Base-by-base conservation (phyloP, 2,329 filamentous ascomycete genomes). In the Ceratocystis cubensis region DNA sequence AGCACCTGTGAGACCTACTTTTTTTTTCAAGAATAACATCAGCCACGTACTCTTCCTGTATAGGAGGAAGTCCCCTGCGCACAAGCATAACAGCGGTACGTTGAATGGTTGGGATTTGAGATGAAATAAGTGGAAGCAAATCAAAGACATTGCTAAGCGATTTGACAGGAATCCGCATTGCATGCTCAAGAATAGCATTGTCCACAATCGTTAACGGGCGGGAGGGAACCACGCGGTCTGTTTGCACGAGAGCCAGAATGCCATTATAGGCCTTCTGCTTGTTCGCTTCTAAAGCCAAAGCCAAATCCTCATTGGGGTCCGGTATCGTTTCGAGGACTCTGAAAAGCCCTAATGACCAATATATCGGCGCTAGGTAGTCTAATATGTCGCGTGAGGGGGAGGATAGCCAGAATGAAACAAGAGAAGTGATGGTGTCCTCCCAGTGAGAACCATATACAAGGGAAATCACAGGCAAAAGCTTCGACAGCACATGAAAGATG, bases 381-480 rank as follows among this genome's bases (percentile, higher is more conserved):
- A 20, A 30, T 13, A 56, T 62, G 4, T 25, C 25, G 4, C 13
- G 28, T 15, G 56, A 33, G 7, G 56, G 30, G 15, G 28, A 17
- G 7, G 25, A 59, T 59, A 33, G 5, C 56, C 25, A 37, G 28
- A 59, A 59, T 37, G 56, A 30, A 7, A 63, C 33, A 33, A 66
- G 22, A 63, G 84, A 82, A 44, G 82, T 78, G 20, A 91, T 75
- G 0, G 81, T 75, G 61, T 82, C 82, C 63, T 86, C 82, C 94
- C 94, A 99, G 72, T 96, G 89, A 0, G 88, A 84, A 0, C 93
- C 94, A 71, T 96, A 96, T 0, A 96, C 85, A 61, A 91, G 88
- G 67, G 84, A 83, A 71, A 96, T 87, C 50, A 82, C 82, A 1
- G 89, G 89, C 0, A 96, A 75, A 2, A 96, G 77, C 2, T 78